Percentiles rank a stretch among this genome's conserved stretches.
Evolutionary conservation across 2,329 filamentous ascomycete species (phyloP).

Genomic region (Talaromyces islandicus): DNA sequence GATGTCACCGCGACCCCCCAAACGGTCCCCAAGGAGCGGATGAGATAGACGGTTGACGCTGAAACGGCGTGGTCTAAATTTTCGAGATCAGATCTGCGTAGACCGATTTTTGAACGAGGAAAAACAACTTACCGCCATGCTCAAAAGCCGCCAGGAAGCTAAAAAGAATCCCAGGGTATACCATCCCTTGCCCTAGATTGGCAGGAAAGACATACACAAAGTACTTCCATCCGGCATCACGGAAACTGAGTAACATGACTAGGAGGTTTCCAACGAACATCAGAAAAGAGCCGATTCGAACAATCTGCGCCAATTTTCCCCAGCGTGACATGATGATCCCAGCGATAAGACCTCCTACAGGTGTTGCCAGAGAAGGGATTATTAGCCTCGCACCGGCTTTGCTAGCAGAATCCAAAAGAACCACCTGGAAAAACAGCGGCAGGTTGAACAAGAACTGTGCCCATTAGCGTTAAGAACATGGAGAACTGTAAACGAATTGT

Average conservation of each 20-base stretch:
- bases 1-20: conserved; percentile 61
- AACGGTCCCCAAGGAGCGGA: conserved; percentile 58
- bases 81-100: background rate
- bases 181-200: conserved; percentile 43
- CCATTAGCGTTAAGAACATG: background rate
- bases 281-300: conserved; percentile 34
- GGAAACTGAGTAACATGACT: conserved; percentile 35
- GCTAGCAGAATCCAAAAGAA: conserved; percentile 38
- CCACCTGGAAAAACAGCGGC: conserved; percentile 40
- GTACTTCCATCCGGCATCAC: conserved; percentile 41
- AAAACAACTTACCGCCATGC: conserved; percentile 46
- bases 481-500: background rate
- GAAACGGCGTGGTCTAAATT: conserved; percentile 55
- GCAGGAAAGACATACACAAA: conserved; percentile 40
- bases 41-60: conserved; percentile 58
- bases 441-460: conserved; percentile 42
- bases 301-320: conserved; percentile 37
- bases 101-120: background rate
- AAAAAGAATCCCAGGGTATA: conserved; percentile 49
- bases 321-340: conserved; percentile 45
- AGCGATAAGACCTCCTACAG: conserved; percentile 38
- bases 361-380: conserved; percentile 41
- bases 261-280: conserved; percentile 41
- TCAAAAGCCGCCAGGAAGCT: conserved; percentile 59
- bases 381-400: conserved; percentile 40